A percentile compares a stretch with the other conserved stretches of the same genome.
Evolutionary conservation across 352 stramenopile species (phyloP).

Genomic region (Globisporangium rhizosaccharum): DNA sequence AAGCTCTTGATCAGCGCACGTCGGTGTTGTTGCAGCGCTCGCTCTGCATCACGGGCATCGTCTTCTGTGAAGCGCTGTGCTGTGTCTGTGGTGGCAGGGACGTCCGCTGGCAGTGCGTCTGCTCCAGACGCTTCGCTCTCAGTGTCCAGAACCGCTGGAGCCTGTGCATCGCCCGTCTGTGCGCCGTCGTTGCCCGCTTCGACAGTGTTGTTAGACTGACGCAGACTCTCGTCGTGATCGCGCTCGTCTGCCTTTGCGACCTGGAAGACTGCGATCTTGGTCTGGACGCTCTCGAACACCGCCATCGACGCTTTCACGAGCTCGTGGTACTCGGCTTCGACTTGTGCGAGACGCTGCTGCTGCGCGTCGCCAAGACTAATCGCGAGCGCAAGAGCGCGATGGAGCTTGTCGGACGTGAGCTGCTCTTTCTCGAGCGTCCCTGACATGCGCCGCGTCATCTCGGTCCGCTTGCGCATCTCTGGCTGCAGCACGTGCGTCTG

Average conservation of each 20-base stretch:
- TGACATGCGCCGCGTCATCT: slow-evolving; percentile 46
- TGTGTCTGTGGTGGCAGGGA: not conserved
- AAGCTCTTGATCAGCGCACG: slow-evolving; percentile 35
- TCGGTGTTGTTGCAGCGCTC: slow-evolving; percentile 8
- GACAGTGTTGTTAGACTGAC: too few relatives aligned
- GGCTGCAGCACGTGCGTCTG: slow-evolving; percentile 47
- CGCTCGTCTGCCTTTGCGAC: slow-evolving; percentile 21
- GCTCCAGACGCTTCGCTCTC: too few relatives aligned
- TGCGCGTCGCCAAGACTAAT: slow-evolving; percentile 29
- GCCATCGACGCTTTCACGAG: slow-evolving; percentile 31
- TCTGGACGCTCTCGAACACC: slow-evolving; percentile 23
- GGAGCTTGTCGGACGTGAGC: slow-evolving; percentile 40
- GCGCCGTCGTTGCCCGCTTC: too few relatives aligned
- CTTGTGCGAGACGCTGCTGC: slow-evolving; percentile 25
- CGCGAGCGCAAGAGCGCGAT: slow-evolving; percentile 40
- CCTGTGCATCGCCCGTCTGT: not conserved
- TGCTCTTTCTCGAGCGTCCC: slow-evolving; percentile 57
- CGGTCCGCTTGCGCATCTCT: slow-evolving; percentile 41
- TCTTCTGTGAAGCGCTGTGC: not conserved
- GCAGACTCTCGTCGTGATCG: not conserved
- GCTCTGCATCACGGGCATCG: not conserved
- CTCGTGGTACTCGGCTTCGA: slow-evolving; percentile 51
- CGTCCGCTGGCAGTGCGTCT: not conserved
- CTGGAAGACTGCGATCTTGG: slow-evolving; percentile 22
- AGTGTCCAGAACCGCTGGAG: not conserved